Evolutionary conservation across 176 grass and related monocot genomes (phyloP).

Genomic region (Rhynchospora pubera): DNA sequence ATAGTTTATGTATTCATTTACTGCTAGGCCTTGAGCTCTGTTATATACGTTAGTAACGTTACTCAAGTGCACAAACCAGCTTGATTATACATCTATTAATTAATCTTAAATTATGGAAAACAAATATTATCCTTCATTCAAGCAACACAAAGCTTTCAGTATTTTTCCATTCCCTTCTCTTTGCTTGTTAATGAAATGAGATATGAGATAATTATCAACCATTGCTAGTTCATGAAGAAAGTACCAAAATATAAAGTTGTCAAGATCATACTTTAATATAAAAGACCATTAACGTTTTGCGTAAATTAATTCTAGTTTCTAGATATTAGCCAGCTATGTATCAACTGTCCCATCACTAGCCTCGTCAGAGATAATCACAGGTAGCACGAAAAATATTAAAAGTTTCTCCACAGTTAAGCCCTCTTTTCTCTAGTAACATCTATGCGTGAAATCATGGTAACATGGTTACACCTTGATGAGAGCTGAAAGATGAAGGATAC

Average conservation of each 20-base stretch:
- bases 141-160: neutral
- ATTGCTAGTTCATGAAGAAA: neutral
- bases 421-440: neutral
- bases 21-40: neutral
- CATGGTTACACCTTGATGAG: neutral
- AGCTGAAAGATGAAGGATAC: constrained; percentile 35
- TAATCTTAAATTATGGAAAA: neutral
- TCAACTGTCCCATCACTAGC: neutral
- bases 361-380: neutral
- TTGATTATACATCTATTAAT: neutral
- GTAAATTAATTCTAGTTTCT: neutral
- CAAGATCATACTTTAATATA: neutral
- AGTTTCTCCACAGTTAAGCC: neutral
- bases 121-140: neutral
- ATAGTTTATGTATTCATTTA: neutral
- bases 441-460: neutral
- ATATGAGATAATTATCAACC: neutral
- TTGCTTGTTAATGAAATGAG: neutral
- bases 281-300: neutral
- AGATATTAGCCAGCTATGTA: neutral
- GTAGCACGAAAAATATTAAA: neutral
- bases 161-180: neutral
- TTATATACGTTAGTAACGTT: neutral
- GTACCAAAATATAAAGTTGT: neutral
- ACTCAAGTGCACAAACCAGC: neutral